Conservation (phyloP, 352 stramenopile species). For the Phytophthora macrochlamydospora region DNA sequence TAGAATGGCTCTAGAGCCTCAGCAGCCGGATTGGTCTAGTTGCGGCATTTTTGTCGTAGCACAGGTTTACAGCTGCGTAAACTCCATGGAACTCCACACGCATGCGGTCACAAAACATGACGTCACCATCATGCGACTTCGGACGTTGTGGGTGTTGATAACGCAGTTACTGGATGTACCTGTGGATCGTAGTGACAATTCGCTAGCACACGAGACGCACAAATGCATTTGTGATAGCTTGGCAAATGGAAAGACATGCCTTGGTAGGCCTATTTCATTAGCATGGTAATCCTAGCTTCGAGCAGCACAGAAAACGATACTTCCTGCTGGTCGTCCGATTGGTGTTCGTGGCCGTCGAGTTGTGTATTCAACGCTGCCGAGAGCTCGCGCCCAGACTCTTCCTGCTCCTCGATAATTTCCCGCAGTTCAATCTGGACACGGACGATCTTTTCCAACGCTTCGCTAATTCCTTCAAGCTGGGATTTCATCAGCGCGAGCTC, state of each 20-base stretch:
- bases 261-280: not conserved
- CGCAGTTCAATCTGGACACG: not conserved
- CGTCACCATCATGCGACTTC: not conserved
- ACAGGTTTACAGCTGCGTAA: not conserved
- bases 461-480: not conserved
- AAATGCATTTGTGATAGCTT: not conserved
- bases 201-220: not conserved
- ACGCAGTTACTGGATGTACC: not conserved
- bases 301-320: not conserved
- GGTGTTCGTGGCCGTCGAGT: not conserved
- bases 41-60: not conserved
- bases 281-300: not conserved
- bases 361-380: not conserved
- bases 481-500: not conserved
- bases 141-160: not conserved
- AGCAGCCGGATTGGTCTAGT: not conserved
- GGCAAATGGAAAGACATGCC: not conserved
- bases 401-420: not conserved
- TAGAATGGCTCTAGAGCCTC: not conserved
- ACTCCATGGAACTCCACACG: not conserved
- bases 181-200: not conserved
- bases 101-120: too few relatives aligned
- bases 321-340: not conserved
- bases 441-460: not conserved
- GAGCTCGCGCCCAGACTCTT: not conserved